Base-by-base conservation (phyloP, 2,329 filamentous ascomycete genomes). In the Paracoccidioides brasiliensis region DNA sequence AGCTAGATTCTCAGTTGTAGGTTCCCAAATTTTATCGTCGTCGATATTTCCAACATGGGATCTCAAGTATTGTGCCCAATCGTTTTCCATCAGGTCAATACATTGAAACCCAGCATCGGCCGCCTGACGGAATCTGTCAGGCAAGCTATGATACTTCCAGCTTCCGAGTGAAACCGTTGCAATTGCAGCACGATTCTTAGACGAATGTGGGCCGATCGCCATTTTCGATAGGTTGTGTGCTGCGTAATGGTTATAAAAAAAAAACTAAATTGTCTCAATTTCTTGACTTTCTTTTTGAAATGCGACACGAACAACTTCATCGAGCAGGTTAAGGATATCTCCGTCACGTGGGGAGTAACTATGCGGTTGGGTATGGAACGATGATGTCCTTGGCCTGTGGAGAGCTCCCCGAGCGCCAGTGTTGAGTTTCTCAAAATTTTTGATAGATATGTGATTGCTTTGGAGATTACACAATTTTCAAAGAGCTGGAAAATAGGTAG, bases 301-400 rank as follows among this genome's bases (percentile, higher is more conserved):
- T 32, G 43, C 32, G 30, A n/a, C 44, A 54, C 50, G 33, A 54
- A 44, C 42, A 46, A 53, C 37, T 35, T 54, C 30, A 52, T 53
- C 50, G 49, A 45, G 53, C 55, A 50, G 32, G 52, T 43, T 38
- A 54, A 53, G 48, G 35, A 54, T 52, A 55, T 56, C 51, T 54
- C 52, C 55, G 58, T 55, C 42, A n/a, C 54, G 53, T 48, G 51
- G 51, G 6, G 22, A 44, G 53, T 41, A 55, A 45, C 37, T 41
- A 12, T 33, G 12, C 49, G 7, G 4, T 9, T 55, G 57, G 54
- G 54, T 28, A 41, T 10, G 2, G 38, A 40, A 40, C 5, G 10
- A 28, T 22, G 4, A 46, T 7, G 4, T 44, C 5, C n/a, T 12
- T 22, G 28, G 48, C 38, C 10, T 40, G n/a, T 7, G 38, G 6